Percentiles rank a stretch among this genome's conserved stretches.
Conservation (phyloP, 2,329 filamentous ascomycete genomes). For the Trichoderma sp. region DNA sequence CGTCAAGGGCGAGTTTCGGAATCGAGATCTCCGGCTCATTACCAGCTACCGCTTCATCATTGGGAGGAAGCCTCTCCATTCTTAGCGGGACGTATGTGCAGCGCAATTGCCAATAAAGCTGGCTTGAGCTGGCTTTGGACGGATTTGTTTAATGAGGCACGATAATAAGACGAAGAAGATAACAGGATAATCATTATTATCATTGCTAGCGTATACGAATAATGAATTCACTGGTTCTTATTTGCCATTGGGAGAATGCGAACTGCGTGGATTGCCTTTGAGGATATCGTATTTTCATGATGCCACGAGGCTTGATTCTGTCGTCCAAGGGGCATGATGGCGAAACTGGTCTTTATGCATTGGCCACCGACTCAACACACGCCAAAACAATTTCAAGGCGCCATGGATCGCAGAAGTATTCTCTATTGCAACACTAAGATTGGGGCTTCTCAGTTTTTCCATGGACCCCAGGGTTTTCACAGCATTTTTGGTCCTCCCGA, state of each 20-base stretch:
- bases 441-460: too few species aligned
- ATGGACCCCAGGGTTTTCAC: too few species aligned
- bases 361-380: background rate
- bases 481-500: background rate
- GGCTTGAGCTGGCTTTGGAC: background rate
- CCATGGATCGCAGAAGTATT: background rate
- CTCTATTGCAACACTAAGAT: too few species aligned
- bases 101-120: background rate
- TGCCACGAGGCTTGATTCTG: background rate
- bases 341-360: background rate
- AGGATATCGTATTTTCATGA: background rate
- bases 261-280: background rate
- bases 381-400: background rate
- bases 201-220: background rate
- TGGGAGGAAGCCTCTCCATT: slow-evolving; percentile 32
- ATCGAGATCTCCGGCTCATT: slow-evolving; percentile 37
- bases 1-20: slow-evolving; percentile 42
- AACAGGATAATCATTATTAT: background rate
- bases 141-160: background rate
- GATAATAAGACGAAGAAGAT: background rate
- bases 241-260: background rate
- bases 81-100: background rate
- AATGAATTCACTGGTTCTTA: background rate
- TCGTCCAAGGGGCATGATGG: background rate
- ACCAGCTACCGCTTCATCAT: slow-evolving; percentile 40